phyloP scores from a whole-genome alignment of 768 basidiomycete genomes.

The Macrocybe gigantea region DNA sequence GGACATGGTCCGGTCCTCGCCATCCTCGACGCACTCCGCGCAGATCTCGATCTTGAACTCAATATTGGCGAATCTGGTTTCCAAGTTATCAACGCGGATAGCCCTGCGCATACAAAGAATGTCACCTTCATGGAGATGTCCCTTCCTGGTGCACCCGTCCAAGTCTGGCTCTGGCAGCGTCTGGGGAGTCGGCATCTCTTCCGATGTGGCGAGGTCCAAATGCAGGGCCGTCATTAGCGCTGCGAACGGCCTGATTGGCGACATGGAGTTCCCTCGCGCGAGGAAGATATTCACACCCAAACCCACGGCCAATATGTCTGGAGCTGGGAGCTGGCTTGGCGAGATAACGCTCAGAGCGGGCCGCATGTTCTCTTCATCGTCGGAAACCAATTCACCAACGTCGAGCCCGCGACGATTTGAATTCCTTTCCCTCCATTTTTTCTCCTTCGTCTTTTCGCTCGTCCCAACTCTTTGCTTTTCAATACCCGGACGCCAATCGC shows the following conservation, averaged over 20 bases:
- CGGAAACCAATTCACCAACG: no score
- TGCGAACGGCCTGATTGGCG: conserved; percentile 54
- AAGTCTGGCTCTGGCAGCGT: conserved; percentile 40
- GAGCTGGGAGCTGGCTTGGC: conserved; percentile 15
- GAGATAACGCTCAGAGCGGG: conserved; percentile 17
- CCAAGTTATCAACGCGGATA: conserved; percentile 49
- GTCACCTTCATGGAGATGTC: conserved; percentile 78
- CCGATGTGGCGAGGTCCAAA: conserved; percentile 66
- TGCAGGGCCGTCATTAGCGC: conserved; percentile 73
- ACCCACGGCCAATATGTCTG: conserved; percentile 5
- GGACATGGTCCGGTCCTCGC: conserved; percentile 78
- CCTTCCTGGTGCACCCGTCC: conserved; percentile 38
- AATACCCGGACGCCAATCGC: no score
- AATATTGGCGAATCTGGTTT: conserved; percentile 68
- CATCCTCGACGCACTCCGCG: conserved; percentile 65
- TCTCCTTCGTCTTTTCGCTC: no score
- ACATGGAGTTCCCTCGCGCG: conserved; percentile 37
- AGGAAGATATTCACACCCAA: conserved; percentile 19
- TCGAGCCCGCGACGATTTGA: no score
- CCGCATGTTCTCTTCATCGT: conserved; percentile 1
- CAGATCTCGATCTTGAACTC: conserved; percentile 59
- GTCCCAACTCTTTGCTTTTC: no score
- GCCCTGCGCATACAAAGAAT: conserved; percentile 36
- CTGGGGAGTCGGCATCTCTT: conserved; percentile 79
- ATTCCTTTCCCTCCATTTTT: no score